Conservation (phyloP, 768 basidiomycete species). For the Suillus ampliporus region DNA sequence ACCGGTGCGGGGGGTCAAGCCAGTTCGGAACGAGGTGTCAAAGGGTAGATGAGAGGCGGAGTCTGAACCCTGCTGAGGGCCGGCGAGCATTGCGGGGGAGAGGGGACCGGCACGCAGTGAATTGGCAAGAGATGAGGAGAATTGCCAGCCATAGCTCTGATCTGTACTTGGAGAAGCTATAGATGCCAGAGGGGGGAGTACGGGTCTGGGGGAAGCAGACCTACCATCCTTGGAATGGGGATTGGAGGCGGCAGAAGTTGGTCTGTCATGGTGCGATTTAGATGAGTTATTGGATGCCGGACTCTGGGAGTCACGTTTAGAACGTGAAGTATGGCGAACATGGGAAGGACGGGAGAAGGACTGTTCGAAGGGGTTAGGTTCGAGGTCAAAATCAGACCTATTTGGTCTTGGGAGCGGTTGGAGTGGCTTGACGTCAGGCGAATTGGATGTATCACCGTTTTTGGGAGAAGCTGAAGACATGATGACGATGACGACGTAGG, state of each 20-base stretch:
- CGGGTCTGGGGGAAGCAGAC: conserved; percentile 60
- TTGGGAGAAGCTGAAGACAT: conserved; percentile 36
- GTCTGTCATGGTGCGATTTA: conserved; percentile 42
- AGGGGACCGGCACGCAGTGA: conserved; percentile 93
- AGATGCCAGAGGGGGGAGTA: conserved; percentile 81
- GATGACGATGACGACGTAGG: conserved; percentile 24
- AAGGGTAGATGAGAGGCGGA: conserved; percentile 52
- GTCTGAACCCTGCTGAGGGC: conserved; percentile 64
- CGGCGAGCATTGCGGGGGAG: conserved; percentile 95
- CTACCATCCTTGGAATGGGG: conserved; percentile 36
- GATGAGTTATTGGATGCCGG: conserved; percentile 39
- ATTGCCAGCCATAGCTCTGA: conserved; percentile 61
- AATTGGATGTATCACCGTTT: conserved; percentile 44
- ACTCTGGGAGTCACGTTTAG: conserved; percentile 39
- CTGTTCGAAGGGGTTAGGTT: conserved; percentile 95
- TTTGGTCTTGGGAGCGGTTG: conserved; percentile 46
- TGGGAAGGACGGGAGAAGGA: conserved; percentile 77
- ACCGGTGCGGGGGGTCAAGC: conserved; percentile 86
- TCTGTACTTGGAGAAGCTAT: conserved; percentile 63
- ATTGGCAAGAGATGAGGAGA: conserved; percentile 64
- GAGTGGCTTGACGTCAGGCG: conserved; percentile 36
- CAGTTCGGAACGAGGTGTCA: conserved; percentile 79
- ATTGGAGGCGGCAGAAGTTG: conserved; percentile 39
- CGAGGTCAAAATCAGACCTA: conserved; percentile 73
- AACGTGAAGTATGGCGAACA: conserved; percentile 48